A percentile compares a stretch with the other conserved stretches of the same genome.
Conservation (phyloP, 2,329 filamentous ascomycete genomes). For the Alternaria tenuissima region DNA sequence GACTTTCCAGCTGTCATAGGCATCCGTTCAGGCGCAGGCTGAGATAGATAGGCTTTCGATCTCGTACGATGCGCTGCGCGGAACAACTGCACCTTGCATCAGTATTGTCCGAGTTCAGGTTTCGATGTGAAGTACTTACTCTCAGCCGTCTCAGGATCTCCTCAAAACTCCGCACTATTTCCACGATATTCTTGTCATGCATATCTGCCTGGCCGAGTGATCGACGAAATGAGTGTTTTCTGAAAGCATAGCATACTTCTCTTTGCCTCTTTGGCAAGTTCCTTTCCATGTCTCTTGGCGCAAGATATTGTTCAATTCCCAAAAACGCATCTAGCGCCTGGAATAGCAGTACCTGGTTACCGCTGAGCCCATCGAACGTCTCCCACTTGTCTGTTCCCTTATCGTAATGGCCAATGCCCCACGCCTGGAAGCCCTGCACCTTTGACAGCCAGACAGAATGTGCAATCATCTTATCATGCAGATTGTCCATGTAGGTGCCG, state of each 20-base stretch:
- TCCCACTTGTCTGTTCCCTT: neutral
- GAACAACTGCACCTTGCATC: constrained; percentile 5
- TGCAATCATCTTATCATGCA: constrained; percentile 8
- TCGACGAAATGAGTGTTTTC: constrained; percentile 6
- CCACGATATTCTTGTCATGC: no score
- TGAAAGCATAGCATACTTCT: constrained; percentile 1
- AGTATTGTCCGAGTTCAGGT: neutral
- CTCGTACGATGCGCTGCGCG: constrained; percentile 8
- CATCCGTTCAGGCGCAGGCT: constrained; percentile 9
- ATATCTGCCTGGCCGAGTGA: neutral
- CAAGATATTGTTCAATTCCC: constrained; percentile 12
- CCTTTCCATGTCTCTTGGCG: constrained; percentile 1
- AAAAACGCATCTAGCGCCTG: constrained; percentile 13
- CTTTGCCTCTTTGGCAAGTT: constrained; percentile 8
- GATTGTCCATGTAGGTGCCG: constrained; percentile 5
- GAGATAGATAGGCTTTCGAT: constrained; percentile 6
- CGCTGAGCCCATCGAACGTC: constrained; percentile 6
- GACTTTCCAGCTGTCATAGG: constrained; percentile 15
- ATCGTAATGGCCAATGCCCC: constrained; percentile 5
- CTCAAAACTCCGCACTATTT: no score
- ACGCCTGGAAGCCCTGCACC: constrained; percentile 12
- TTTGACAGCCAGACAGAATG: constrained; percentile 8
- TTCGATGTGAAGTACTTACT: neutral
- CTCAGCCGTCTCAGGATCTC: no score
- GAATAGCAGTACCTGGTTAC: constrained; percentile 9